phyloP scores from a whole-genome alignment of 495 filamentous ascomycete genomes.

The Talaromyces stipitatus region DNA sequence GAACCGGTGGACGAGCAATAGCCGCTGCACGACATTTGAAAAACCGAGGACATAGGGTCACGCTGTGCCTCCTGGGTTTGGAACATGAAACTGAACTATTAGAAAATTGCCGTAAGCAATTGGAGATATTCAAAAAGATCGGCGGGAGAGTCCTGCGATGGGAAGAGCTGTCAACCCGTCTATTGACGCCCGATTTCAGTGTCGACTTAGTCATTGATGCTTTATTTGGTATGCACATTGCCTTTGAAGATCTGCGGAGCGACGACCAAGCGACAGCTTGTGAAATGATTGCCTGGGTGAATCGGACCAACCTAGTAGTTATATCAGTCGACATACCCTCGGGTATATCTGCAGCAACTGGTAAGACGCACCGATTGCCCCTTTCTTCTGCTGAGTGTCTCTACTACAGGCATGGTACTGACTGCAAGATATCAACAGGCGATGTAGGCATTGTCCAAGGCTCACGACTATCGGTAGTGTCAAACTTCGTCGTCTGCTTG shows the following conservation, averaged over 20 bases:
- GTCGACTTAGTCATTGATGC: slow-evolving; percentile 85
- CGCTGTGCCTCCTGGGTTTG: slow-evolving; percentile 75
- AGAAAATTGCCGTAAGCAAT: slow-evolving; percentile 63
- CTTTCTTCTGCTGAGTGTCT: slow-evolving; percentile 14
- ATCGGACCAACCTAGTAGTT: slow-evolving; percentile 67
- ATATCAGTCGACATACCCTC: slow-evolving; percentile 82
- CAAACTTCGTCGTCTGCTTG: slow-evolving; percentile 70
- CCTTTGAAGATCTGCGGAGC: slow-evolving; percentile 73
- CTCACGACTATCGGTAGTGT: slow-evolving; percentile 61
- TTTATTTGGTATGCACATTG: slow-evolving; percentile 71
- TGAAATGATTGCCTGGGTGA: slow-evolving; percentile 80
- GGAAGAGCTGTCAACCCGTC: slow-evolving; percentile 40
- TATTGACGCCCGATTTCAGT: slow-evolving; percentile 50
- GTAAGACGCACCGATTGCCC: slow-evolving; percentile 48
- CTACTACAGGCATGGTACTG: not conserved
- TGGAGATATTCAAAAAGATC: slow-evolving; percentile 68
- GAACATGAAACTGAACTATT: slow-evolving; percentile 68
- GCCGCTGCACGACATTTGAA: slow-evolving; percentile 81
- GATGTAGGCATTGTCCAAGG: slow-evolving; percentile 54
- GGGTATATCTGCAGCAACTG: slow-evolving; percentile 72
- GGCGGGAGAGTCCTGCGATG: slow-evolving; percentile 60
- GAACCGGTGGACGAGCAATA: slow-evolving; percentile 73
- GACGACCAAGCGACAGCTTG: slow-evolving; percentile 77
- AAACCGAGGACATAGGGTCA: slow-evolving; percentile 68
- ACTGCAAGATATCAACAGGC: slow-evolving; percentile 19